Conservation (phyloP, 176 grass and related monocot species). For the Chrysopogon serrulatus region DNA sequence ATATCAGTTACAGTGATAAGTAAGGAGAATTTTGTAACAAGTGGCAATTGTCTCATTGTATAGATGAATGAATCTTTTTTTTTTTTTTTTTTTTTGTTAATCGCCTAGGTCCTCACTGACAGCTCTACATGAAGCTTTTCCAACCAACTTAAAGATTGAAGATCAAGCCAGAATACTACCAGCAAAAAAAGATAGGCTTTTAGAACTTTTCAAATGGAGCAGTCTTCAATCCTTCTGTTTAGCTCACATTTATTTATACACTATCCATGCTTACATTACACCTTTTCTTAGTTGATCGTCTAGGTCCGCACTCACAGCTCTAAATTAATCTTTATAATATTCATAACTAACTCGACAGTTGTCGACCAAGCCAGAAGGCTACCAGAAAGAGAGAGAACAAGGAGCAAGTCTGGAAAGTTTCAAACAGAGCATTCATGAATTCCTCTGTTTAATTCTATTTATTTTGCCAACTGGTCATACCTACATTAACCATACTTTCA, state of each 20-base stretch:
- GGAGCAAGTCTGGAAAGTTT: background rate
- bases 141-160: background rate
- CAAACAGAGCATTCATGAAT: background rate
- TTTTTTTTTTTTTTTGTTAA: no score
- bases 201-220: background rate
- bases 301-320: background rate
- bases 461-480: background rate
- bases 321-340: background rate
- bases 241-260: background rate
- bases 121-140: background rate
- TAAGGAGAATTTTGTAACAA: background rate
- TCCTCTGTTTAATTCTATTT: no score
- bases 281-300: background rate
- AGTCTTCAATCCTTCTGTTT: background rate
- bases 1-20: background rate
- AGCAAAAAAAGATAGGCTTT: background rate
- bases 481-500: background rate
- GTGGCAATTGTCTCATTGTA: background rate
- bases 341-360: background rate
- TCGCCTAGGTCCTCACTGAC: background rate
- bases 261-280: background rate
- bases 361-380: background rate
- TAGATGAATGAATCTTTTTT: background rate
- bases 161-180: background rate
- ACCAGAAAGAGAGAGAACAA: background rate